These are phyloP conservation scores for Talaromyces liani DNA, from an alignment of 495 filamentous ascomycete genomes.

Conservation along the genomic window DNA sequence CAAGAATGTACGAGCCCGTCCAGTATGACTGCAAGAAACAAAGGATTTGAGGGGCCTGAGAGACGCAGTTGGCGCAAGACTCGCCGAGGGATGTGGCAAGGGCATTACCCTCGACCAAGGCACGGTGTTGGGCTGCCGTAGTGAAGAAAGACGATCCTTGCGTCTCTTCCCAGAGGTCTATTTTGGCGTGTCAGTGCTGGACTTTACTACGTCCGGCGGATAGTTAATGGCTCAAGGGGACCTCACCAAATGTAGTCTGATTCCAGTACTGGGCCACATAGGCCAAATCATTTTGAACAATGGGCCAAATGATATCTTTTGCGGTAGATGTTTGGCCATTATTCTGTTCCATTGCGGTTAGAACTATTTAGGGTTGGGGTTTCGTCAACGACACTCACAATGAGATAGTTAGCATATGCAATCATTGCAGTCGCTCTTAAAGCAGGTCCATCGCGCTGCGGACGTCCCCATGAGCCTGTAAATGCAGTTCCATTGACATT, in stretches of 20 bases:
- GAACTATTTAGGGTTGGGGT: background rate
- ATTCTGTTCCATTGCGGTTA: conserved; percentile 1
- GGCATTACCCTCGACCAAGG: conserved; percentile 53
- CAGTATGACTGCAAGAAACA: conserved; percentile 58
- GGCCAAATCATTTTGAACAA: conserved; percentile 48
- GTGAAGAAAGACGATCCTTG: conserved; percentile 54
- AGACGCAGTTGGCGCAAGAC: conserved; percentile 38
- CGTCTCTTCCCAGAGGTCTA: conserved; percentile 65
- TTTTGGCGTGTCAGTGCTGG: background rate
- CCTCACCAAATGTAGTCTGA: conserved; percentile 23
- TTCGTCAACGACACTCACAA: conserved; percentile 12
- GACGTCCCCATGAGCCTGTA: conserved; percentile 52
- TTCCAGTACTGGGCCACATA: conserved; percentile 69
- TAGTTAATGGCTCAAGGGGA: background rate
- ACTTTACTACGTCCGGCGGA: background rate
- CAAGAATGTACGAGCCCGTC: conserved; percentile 44
- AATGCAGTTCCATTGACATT: conserved; percentile 46
- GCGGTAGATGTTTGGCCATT: conserved; percentile 36
- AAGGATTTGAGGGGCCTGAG: conserved; percentile 50
- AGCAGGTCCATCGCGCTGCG: conserved; percentile 54
- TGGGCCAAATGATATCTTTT: conserved; percentile 37
- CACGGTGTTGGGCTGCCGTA: conserved; percentile 44
- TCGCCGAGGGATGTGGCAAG: conserved; percentile 40
- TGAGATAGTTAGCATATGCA: conserved; percentile 25
- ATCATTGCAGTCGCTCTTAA: conserved; percentile 31